These are phyloP conservation scores for Lactarius hatsudake DNA, from an alignment of 768 basidiomycete species.

Conservation along the genomic window DNA sequence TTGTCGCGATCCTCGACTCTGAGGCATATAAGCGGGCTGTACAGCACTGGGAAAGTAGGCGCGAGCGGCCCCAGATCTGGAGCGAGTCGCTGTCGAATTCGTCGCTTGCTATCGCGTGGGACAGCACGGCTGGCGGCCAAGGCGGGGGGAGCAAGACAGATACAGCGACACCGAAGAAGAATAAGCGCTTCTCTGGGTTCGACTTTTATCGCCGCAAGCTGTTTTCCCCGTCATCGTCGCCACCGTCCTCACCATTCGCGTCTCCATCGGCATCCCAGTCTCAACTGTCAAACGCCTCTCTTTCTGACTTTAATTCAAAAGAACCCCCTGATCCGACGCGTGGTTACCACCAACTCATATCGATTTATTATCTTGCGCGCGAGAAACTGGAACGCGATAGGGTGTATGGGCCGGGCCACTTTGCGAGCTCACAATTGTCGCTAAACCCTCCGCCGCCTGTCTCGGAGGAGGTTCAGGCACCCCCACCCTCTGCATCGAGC, in stretches of 20 bases:
- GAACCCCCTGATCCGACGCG: slow-evolving; percentile 76
- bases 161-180: slow-evolving; percentile 47
- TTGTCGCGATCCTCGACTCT: slow-evolving; percentile 69
- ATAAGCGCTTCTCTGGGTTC: slow-evolving; percentile 90
- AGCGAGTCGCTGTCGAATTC: slow-evolving; percentile 64
- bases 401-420: slow-evolving; percentile 91
- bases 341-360: slow-evolving; percentile 92
- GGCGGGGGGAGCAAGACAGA: slow-evolving; percentile 17
- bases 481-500: slow-evolving; percentile 28
- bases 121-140: slow-evolving; percentile 43
- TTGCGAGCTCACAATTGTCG: slow-evolving; percentile 87
- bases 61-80: slow-evolving; percentile 42
- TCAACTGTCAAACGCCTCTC: slow-evolving; percentile 47
- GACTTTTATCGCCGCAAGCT: slow-evolving; percentile 92
- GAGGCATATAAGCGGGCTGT: slow-evolving; percentile 76
- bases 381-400: slow-evolving; percentile 95
- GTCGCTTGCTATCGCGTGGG: slow-evolving; percentile 62
- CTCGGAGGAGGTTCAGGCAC: slow-evolving; percentile 28
- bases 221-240: slow-evolving; percentile 55
- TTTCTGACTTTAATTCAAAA: slow-evolving; percentile 42
- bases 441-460: slow-evolving; percentile 12
- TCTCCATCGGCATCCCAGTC: slow-evolving; percentile 62
- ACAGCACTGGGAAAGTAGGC: slow-evolving; percentile 74
- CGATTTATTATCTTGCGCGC: slow-evolving; percentile 93
- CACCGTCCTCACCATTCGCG: slow-evolving; percentile 50